Conservation (phyloP, 176 grass and related monocot species). For the Triticum timopheevii region DNA sequence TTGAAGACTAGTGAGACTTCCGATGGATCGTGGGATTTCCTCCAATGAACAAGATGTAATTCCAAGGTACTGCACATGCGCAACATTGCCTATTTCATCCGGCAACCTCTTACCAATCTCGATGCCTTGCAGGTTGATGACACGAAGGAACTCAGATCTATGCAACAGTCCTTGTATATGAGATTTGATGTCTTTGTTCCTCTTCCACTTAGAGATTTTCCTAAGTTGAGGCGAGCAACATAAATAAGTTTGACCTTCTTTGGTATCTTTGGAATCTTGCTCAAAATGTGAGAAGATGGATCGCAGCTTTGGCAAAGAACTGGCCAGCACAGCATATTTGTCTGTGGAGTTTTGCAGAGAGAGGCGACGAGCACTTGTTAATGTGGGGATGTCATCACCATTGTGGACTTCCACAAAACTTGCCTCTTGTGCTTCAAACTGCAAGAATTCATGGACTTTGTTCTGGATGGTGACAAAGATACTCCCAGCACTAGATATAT, state of each 20-base stretch:
- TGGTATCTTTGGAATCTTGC: background rate
- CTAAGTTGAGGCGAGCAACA: no score
- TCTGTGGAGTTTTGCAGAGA: constrained; percentile 37
- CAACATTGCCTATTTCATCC: constrained; percentile 8
- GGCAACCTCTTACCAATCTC: constrained; percentile 16
- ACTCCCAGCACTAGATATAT: background rate
- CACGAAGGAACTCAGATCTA: constrained; percentile 20
- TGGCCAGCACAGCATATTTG: constrained; percentile 30
- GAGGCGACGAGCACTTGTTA: constrained; percentile 32
- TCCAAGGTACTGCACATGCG: constrained; percentile 21
- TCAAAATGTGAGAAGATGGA: constrained; percentile 39
- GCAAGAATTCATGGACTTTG: constrained; percentile 38
- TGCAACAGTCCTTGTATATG: background rate
- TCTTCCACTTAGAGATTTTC: no score
- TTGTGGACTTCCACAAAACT: constrained; percentile 40
- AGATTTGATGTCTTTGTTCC: background rate
- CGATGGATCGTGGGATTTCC: background rate
- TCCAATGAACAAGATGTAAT: constrained; percentile 7
- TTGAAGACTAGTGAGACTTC: constrained; percentile 18
- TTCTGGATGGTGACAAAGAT: constrained; percentile 26
- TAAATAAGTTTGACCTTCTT: no score
- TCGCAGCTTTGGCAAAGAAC: constrained; percentile 20
- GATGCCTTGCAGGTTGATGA: constrained; percentile 18
- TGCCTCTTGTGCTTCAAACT: constrained; percentile 35
- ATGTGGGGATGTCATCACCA: background rate